Evolutionary conservation across 2,329 filamentous ascomycete species (phyloP).

Genomic region (Elsinoe batatas): DNA sequence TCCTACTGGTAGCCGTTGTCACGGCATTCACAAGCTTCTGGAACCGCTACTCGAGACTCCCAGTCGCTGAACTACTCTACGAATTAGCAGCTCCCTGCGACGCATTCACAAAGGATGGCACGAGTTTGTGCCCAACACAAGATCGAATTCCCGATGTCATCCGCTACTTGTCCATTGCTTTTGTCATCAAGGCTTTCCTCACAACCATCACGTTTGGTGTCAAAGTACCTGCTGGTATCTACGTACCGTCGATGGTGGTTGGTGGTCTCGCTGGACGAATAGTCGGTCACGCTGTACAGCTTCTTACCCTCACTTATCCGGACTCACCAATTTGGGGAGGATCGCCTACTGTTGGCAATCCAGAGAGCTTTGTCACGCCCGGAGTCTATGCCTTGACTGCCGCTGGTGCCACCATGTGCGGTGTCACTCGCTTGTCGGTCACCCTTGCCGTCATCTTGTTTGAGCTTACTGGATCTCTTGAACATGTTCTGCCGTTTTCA

Average conservation of each 20-base stretch:
- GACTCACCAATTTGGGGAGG: slow-evolving; percentile 61
- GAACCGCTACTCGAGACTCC: slow-evolving; percentile 81
- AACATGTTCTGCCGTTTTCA: slow-evolving; percentile 92
- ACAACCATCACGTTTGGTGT: slow-evolving; percentile 91
- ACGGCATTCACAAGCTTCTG: slow-evolving; percentile 85
- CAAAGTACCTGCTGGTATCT: slow-evolving; percentile 93
- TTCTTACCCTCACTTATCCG: slow-evolving; percentile 64
- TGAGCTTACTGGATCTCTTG: slow-evolving; percentile 85
- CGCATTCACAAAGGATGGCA: slow-evolving; percentile 52
- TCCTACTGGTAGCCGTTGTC: slow-evolving; percentile 73
- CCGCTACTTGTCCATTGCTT: slow-evolving; percentile 60
- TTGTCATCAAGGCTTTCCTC: slow-evolving; percentile 79
- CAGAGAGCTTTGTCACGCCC: slow-evolving; percentile 81
- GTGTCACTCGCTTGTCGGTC: slow-evolving; percentile 85
- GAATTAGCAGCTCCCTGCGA: slow-evolving; percentile 86
- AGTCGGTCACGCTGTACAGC: slow-evolving; percentile 77
- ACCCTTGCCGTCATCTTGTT: slow-evolving; percentile 93
- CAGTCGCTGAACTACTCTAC: slow-evolving; percentile 81
- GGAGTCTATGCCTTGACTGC: slow-evolving; percentile 95
- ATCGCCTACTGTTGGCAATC: slow-evolving; percentile 57
- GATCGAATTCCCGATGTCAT: slow-evolving; percentile 75
- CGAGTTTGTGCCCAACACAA: slow-evolving; percentile 67
- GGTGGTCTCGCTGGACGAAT: slow-evolving; percentile 84
- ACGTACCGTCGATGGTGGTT: slow-evolving; percentile 97
- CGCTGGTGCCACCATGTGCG: slow-evolving; percentile 95